These are phyloP conservation scores for Fusarium euwallaceae DNA, from an alignment of 2,329 filamentous ascomycete genomes.

Conservation along the genomic window DNA sequence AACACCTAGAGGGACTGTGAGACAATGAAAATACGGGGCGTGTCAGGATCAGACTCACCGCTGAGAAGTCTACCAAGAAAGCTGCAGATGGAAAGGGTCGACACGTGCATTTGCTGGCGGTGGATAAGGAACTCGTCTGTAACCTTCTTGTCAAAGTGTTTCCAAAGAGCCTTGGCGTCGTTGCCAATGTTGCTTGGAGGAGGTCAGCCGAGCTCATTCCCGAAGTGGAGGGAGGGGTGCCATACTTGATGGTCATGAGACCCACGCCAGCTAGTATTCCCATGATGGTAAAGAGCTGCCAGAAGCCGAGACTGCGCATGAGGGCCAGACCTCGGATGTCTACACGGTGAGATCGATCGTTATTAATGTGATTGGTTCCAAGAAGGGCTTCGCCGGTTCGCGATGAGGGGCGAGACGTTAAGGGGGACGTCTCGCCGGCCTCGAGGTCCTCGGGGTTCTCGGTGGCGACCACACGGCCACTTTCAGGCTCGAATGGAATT, in stretches of 20 bases:
- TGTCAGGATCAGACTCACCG: constrained; percentile 62
- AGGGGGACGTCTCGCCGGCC: constrained; percentile 82
- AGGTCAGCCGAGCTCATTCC: constrained; percentile 21
- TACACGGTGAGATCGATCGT: constrained; percentile 82
- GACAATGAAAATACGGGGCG: constrained; percentile 1
- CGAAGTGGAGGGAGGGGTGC: neutral
- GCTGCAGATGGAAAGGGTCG: constrained; percentile 89
- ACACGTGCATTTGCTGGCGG: constrained; percentile 91
- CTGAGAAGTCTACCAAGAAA: constrained; percentile 85
- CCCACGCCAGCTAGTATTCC: constrained; percentile 93
- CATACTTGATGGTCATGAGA: constrained; percentile 98
- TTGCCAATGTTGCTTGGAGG: constrained; percentile 89
- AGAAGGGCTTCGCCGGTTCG: constrained; percentile 64
- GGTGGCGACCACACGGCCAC: constrained; percentile 44
- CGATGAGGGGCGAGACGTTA: constrained; percentile 76
- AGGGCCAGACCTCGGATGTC: constrained; percentile 90
- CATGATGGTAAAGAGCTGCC: constrained; percentile 90
- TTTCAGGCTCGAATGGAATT: constrained; percentile 45
- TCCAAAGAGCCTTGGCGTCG: constrained; percentile 89
- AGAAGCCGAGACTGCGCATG: constrained; percentile 82
- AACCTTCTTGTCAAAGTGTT: constrained; percentile 81
- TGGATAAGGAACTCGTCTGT: constrained; percentile 81
- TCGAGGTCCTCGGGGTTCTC: constrained; percentile 54
- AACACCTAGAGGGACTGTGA: constrained; percentile 68
- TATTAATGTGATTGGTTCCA: constrained; percentile 74